Percentiles rank a stretch among this genome's conserved stretches.
These are phyloP conservation scores for Eimeria acervulina DNA, from an alignment of 169 alveolate species.

Conservation along the genomic window DNA sequence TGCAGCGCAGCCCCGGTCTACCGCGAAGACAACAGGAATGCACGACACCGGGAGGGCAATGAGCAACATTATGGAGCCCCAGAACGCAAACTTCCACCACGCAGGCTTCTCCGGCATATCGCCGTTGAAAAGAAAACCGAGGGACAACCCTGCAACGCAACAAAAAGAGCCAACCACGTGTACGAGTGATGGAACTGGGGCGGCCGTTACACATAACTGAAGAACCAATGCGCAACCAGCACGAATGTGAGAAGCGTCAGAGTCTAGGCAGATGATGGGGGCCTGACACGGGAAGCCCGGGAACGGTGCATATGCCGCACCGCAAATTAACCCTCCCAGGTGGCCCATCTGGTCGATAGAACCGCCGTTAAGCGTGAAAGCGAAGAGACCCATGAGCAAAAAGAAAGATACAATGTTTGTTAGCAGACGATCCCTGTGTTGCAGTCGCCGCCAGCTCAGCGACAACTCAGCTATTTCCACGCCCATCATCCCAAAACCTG, in stretches of 20 bases:
- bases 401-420: slow-evolving; percentile 89
- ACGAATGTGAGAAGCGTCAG: not conserved
- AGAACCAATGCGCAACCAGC: not conserved
- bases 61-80: slow-evolving; percentile 51
- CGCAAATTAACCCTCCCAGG: slow-evolving; percentile 91
- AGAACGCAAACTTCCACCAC: slow-evolving; percentile 85
- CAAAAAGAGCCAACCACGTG: not conserved
- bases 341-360: slow-evolving; percentile 92
- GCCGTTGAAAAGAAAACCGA: slow-evolving; percentile 88
- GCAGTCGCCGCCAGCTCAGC: slow-evolving; percentile 90
- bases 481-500: slow-evolving; percentile 91
- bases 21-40: slow-evolving; percentile 77
- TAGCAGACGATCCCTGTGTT: slow-evolving; percentile 89
- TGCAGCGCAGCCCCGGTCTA: slow-evolving; percentile 66
- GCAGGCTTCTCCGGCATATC: slow-evolving; percentile 88
- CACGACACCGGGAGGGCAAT: slow-evolving; percentile 70
- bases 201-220: not conserved
- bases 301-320: slow-evolving; percentile 46
- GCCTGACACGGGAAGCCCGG: not conserved
- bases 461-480: slow-evolving; percentile 90
- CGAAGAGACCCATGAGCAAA: slow-evolving; percentile 87
- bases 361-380: slow-evolving; percentile 90
- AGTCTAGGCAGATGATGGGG: not conserved
- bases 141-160: slow-evolving; percentile 86
- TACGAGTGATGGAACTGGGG: not conserved